These are phyloP conservation scores for Calonectria pseudoreteaudii DNA, from an alignment of 2,329 filamentous ascomycete species.

Conservation along the genomic window DNA sequence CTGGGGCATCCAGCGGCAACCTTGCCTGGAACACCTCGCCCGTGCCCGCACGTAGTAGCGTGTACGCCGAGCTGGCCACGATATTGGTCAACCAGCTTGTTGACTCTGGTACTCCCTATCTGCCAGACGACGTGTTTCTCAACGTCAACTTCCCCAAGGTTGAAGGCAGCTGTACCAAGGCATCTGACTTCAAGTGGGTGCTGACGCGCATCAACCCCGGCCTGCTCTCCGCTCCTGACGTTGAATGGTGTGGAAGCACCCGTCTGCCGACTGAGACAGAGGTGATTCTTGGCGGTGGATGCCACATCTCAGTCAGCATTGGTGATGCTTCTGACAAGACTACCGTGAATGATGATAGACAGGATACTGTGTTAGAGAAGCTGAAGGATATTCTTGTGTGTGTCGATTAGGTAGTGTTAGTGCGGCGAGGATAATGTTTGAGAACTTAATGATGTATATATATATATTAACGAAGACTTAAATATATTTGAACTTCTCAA, in stretches of 20 bases:
- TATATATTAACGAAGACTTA: not conserved
- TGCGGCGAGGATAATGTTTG: not conserved
- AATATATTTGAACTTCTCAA: slow-evolving; percentile 2
- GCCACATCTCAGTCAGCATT: slow-evolving; percentile 73
- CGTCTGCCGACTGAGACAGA: slow-evolving; percentile 70
- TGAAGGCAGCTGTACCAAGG: slow-evolving; percentile 60
- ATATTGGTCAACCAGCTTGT: slow-evolving; percentile 68
- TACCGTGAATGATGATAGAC: slow-evolving; percentile 53
- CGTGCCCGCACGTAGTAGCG: slow-evolving; percentile 61
- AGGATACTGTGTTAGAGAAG: slow-evolving; percentile 47
- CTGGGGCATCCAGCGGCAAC: slow-evolving; percentile 62
- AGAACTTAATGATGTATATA: not conserved
- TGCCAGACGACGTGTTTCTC: slow-evolving; percentile 70
- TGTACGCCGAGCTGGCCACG: slow-evolving; percentile 74
- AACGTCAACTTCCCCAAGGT: slow-evolving; percentile 77
- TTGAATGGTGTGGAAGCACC: slow-evolving; percentile 65
- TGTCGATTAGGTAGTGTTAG: slow-evolving; percentile 19
- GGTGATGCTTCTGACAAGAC: slow-evolving; percentile 71
- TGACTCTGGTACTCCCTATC: slow-evolving; percentile 69
- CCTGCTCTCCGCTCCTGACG: slow-evolving; percentile 65
- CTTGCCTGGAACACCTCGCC: slow-evolving; percentile 67
- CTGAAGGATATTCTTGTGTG: slow-evolving; percentile 47
- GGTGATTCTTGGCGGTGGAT: slow-evolving; percentile 64
- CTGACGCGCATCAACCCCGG: slow-evolving; percentile 71
- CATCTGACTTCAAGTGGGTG: slow-evolving; percentile 71